phyloP scores from a whole-genome alignment of 2,329 filamentous ascomycete genomes.

The Botrytis tulipae region DNA sequence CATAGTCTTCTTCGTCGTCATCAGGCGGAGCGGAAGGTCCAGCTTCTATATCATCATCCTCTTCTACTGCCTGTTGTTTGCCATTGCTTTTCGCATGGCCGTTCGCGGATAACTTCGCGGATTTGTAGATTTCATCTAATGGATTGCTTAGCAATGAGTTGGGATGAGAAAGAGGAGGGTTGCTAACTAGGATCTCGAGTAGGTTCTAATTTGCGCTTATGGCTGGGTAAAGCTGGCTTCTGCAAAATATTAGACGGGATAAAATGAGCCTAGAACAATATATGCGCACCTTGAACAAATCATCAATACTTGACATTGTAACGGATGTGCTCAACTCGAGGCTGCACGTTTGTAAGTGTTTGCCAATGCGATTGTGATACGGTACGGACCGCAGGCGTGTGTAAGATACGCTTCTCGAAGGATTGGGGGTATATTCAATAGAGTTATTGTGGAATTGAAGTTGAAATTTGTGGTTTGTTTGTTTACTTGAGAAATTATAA shows the following conservation, averaged over 20 bases:
- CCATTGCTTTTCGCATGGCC: constrained; percentile 42
- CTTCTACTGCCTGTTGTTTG: constrained; percentile 34
- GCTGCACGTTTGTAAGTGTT: constrained; percentile 1
- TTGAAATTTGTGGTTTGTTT: neutral
- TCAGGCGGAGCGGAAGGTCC: constrained; percentile 52
- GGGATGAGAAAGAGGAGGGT: neutral
- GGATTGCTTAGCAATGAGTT: constrained; percentile 17
- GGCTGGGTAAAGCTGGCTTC: constrained; percentile 41
- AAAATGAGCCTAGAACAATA: neutral
- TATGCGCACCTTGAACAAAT: constrained; percentile 34
- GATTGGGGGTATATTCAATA: neutral
- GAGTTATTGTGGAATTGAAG: neutral
- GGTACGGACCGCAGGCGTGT: neutral
- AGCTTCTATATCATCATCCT: constrained; percentile 46
- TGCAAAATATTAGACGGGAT: constrained; percentile 23
- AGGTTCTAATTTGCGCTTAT: constrained; percentile 64
- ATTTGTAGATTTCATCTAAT: constrained; percentile 63
- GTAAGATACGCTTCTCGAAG: neutral
- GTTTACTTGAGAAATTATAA: neutral
- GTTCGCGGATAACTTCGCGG: constrained; percentile 51
- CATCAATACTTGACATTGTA: constrained; percentile 36
- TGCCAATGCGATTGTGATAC: neutral
- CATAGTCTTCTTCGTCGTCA: constrained; percentile 56
- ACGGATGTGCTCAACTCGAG: constrained; percentile 11
- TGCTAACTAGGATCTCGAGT: constrained; percentile 60